These are phyloP conservation scores for Tetrahymena malaccensis DNA, from an alignment of 73 alveolate species.

Conservation along the genomic window DNA sequence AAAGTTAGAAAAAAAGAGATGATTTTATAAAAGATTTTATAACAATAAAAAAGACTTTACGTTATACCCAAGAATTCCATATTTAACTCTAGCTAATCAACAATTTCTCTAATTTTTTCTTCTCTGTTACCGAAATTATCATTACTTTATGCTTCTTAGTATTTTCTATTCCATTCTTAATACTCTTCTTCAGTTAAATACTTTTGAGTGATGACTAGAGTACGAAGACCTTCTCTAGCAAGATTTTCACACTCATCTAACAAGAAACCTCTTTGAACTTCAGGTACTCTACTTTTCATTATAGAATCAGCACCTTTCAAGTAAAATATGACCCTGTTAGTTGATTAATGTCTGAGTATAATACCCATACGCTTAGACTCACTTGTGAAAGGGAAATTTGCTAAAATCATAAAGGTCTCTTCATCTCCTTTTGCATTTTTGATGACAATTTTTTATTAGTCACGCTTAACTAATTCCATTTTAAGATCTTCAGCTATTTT, in stretches of 20 bases:
- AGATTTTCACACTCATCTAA: conserved; percentile 82
- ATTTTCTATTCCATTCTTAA: conserved; percentile 58
- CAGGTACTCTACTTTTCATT: conserved; percentile 75
- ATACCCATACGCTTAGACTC: conserved; percentile 94
- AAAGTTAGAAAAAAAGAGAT: too few relatives aligned
- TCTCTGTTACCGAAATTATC: conserved; percentile 75
- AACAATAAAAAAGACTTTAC: neutral
- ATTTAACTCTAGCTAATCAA: conserved; percentile 64
- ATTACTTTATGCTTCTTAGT: conserved; percentile 51
- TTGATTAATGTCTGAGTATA: conserved; percentile 50
- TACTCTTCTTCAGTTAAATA: conserved; percentile 54
- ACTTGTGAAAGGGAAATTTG: conserved; percentile 80
- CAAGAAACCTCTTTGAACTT: conserved; percentile 56
- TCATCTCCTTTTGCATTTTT: conserved; percentile 44
- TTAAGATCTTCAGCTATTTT: conserved; percentile 79
- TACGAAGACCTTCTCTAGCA: conserved; percentile 91
- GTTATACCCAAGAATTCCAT: conserved; percentile 90
- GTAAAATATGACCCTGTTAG: conserved; percentile 67
- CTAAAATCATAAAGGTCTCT: conserved; percentile 68
- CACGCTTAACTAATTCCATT: conserved; percentile 56
- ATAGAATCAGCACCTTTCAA: conserved; percentile 95
- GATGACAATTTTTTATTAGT: conserved; percentile 49
- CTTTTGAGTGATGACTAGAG: conserved; percentile 79
- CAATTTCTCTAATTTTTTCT: conserved; percentile 40
- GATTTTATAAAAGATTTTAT: too few relatives aligned